Conservation (phyloP, 169 alveolate genomes). For the Eimeria tenella region DNA sequence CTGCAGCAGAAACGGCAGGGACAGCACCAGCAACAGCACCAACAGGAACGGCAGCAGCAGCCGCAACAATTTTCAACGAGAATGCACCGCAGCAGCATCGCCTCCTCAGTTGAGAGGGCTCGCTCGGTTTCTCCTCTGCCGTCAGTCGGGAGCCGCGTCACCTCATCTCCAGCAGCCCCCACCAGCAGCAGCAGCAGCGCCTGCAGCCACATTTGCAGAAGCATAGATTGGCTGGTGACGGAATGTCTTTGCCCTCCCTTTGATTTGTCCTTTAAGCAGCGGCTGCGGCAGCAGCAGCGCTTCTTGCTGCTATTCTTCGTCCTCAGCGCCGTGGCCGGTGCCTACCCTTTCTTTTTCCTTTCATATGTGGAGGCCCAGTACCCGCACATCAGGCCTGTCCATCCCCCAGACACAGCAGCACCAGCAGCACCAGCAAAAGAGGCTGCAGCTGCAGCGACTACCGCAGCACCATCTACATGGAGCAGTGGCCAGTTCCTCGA, state of each 20-base stretch:
- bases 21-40: neutral
- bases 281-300: conserved; percentile 32
- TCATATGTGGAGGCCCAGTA: neutral
- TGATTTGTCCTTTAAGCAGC: neutral
- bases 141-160: neutral
- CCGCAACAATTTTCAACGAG: neutral
- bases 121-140: neutral
- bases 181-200: neutral
- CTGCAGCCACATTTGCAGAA: neutral
- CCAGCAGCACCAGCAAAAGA: neutral
- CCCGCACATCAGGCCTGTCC: neutral
- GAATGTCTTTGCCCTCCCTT: conserved; percentile 35
- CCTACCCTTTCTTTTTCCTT: neutral
- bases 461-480: neutral
- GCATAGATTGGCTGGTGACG: neutral
- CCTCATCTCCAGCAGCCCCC: neutral
- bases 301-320: neutral
- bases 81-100: neutral
- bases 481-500: neutral
- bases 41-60: neutral
- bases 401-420: neutral
- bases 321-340: conserved; percentile 11
- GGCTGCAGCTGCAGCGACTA: neutral
- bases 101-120: neutral
- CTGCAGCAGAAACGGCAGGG: neutral